Conservation (phyloP, 441 rosid genomes). For the Viola pubescens region DNA sequence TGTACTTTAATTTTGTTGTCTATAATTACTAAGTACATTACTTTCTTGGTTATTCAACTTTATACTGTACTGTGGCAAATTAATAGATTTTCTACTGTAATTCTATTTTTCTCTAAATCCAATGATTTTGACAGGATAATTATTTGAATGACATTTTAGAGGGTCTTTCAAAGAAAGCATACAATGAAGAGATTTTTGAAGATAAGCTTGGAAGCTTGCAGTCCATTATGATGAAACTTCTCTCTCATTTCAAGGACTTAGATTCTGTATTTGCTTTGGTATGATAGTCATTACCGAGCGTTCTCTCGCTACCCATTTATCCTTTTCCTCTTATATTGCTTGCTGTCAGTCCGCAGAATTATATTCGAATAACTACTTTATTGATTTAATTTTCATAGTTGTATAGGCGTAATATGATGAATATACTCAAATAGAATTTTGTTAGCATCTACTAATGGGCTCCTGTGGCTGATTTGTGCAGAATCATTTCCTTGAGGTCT, state of each 20-base stretch:
- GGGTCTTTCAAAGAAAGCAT: slow-evolving; percentile 41
- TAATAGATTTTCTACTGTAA: background rate
- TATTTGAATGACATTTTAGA: slow-evolving; percentile 51
- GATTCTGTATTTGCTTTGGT: slow-evolving; percentile 63
- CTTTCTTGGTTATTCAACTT: background rate
- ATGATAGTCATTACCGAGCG: slow-evolving; percentile 21
- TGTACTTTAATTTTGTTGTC: background rate
- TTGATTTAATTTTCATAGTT: slow-evolving; percentile 12
- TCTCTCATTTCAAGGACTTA: slow-evolving; percentile 57
- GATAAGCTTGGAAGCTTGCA: slow-evolving; percentile 66
- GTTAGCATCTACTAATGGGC: too few relatives aligned
- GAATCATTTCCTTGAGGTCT: slow-evolving; percentile 70
- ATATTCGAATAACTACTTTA: background rate
- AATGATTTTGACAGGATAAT: slow-evolving; percentile 38
- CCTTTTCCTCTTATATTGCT: background rate
- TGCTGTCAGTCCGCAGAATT: background rate
- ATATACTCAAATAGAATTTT: too few relatives aligned
- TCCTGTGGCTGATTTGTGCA: slow-evolving; percentile 25
- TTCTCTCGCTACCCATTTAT: background rate
- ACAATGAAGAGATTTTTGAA: slow-evolving; percentile 45
- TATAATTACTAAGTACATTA: background rate
- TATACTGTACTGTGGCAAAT: background rate
- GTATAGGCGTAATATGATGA: background rate
- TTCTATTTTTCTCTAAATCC: slow-evolving; percentile 14
- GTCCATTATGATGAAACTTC: slow-evolving; percentile 70